These are phyloP conservation scores for Pseudogymnoascus sp. DNA, from an alignment of 2,329 filamentous ascomycete genomes.

Conservation along the genomic window DNA sequence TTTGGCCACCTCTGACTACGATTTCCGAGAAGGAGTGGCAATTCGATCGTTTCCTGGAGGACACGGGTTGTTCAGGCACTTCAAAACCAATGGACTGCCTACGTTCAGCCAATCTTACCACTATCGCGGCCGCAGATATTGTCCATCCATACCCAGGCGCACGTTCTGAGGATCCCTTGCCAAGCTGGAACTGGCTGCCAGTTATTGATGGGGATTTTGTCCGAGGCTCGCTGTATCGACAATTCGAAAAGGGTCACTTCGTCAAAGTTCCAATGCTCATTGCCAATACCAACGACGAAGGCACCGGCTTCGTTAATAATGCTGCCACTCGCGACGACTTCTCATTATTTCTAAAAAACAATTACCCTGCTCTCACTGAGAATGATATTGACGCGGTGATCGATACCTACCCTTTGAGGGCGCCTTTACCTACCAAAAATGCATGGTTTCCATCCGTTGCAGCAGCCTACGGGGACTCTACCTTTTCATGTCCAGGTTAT, in stretches of 20 bases:
- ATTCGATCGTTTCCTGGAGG: slow-evolving; percentile 28
- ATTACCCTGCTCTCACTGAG: slow-evolving; percentile 27
- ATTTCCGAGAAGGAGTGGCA: slow-evolving; percentile 30
- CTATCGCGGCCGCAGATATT: slow-evolving; percentile 28
- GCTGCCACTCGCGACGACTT: background rate
- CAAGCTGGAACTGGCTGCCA: slow-evolving; percentile 32
- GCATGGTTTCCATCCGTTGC: slow-evolving; percentile 30
- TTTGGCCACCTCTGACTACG: slow-evolving; percentile 28
- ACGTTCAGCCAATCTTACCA: slow-evolving; percentile 24
- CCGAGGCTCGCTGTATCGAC: slow-evolving; percentile 28
- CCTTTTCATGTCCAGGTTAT: slow-evolving; percentile 36
- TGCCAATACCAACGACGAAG: slow-evolving; percentile 17
- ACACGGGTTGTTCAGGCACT: slow-evolving; percentile 23
- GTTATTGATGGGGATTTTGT: slow-evolving; percentile 32
- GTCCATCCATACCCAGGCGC: slow-evolving; percentile 29
- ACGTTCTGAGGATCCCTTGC: slow-evolving; percentile 17
- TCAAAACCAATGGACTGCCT: slow-evolving; percentile 29
- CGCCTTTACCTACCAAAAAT: slow-evolving; percentile 21
- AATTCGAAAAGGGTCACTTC: slow-evolving; percentile 27
- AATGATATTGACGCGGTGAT: slow-evolving; percentile 19
- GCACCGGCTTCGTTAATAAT: slow-evolving; percentile 14
- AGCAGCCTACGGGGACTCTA: slow-evolving; percentile 35
- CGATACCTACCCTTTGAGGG: slow-evolving; percentile 20
- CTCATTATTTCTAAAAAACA: slow-evolving; percentile 25
- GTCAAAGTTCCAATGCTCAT: slow-evolving; percentile 32